phyloP scores from a whole-genome alignment of 495 filamentous ascomycete genomes.

The Lophiostoma macrostomum region DNA sequence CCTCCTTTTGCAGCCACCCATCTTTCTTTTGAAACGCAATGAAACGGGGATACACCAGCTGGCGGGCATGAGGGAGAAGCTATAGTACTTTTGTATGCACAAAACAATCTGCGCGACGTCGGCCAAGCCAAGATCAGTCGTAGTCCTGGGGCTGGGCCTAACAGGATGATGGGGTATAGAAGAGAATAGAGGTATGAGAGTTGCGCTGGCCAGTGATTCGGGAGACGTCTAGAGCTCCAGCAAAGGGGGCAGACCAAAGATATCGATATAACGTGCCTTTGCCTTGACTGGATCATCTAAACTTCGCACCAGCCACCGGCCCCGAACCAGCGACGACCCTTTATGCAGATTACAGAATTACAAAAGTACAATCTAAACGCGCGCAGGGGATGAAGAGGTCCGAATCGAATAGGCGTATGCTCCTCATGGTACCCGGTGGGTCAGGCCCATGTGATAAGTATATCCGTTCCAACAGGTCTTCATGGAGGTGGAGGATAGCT shows the following conservation, averaged over 20 bases:
- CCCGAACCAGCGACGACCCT: conserved; percentile 1
- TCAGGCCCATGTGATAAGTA: neutral
- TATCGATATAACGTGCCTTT: too few species aligned
- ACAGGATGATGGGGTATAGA: neutral
- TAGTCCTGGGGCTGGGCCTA: neutral
- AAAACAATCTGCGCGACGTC: neutral
- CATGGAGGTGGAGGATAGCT: neutral
- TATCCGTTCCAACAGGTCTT: neutral
- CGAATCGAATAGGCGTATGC: conserved; percentile 8
- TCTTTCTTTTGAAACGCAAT: conserved; percentile 5
- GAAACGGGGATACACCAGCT: neutral
- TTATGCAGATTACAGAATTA: conserved; percentile 34
- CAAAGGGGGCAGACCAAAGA: too few species aligned
- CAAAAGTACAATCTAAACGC: conserved; percentile 32
- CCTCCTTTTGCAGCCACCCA: conserved; percentile 14
- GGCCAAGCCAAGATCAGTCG: too few species aligned
- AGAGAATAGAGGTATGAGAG: neutral
- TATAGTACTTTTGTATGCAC: conserved; percentile 12
- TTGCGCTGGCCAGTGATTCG: neutral
- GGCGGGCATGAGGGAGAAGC: neutral
- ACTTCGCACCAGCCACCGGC: neutral
- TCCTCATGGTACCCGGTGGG: neutral
- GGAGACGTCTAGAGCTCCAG: too few species aligned
- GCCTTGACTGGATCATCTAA: too few species aligned
- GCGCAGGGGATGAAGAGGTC: conserved; percentile 5